These are phyloP conservation scores for Cucurbita pepo DNA, from an alignment of 306 rosid species.

Conservation along the genomic window DNA sequence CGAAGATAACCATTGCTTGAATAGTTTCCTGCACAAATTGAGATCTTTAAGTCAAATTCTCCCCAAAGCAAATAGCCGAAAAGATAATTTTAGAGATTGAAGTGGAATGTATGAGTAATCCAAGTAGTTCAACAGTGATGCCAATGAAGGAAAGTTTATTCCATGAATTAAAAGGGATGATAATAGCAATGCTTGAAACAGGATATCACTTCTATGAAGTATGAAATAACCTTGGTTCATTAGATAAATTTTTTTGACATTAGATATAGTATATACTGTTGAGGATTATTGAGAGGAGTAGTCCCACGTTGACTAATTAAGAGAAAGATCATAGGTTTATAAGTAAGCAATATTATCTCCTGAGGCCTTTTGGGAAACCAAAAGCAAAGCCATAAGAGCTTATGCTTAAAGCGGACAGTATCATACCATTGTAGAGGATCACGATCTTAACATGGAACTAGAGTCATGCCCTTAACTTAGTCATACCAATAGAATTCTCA, in stretches of 20 bases:
- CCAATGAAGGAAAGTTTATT: not conserved
- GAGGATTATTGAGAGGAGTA: too few species aligned
- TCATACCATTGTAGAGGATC: too few species aligned
- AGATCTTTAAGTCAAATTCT: not conserved
- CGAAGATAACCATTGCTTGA: conserved; percentile 92
- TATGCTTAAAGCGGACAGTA: too few species aligned
- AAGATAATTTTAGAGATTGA: not conserved
- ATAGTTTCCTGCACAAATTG: conserved; percentile 71
- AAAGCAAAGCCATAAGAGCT: too few species aligned
- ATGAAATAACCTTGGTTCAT: not conserved
- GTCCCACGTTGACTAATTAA: too few species aligned
- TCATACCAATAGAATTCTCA: too few species aligned
- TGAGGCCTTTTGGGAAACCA: too few species aligned
- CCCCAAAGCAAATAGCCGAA: not conserved
- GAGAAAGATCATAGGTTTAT: too few species aligned
- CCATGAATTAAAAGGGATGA: not conserved
- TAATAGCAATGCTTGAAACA: not conserved
- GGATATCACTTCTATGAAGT: not conserved
- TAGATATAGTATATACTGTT: not conserved
- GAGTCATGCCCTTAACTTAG: too few species aligned
- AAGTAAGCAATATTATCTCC: too few species aligned
- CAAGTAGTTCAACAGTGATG: not conserved
- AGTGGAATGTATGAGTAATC: not conserved
- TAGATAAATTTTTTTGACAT: not conserved
- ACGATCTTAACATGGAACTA: too few species aligned